Conservation (phyloP, 345 rosid genomes). For the Geranium brycei region DNA sequence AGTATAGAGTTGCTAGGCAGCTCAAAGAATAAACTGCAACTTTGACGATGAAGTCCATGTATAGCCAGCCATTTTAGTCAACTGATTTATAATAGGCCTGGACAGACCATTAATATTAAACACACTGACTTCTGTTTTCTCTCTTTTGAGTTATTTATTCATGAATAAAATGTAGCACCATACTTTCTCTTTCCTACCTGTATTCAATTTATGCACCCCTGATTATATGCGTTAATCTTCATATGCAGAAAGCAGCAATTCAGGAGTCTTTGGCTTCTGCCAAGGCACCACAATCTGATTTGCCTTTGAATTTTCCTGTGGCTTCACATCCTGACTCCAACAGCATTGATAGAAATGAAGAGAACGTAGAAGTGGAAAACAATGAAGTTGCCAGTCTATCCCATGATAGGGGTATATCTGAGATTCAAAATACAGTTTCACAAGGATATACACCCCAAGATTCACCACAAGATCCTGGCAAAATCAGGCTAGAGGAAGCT, state of each 20-base stretch:
- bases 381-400: slow-evolving; percentile 32
- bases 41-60: background rate
- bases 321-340: slow-evolving; percentile 18
- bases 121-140: background rate
- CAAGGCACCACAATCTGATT: slow-evolving; percentile 43
- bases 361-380: slow-evolving; percentile 24
- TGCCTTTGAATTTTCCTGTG: slow-evolving; percentile 28
- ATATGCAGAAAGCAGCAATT: slow-evolving; percentile 35
- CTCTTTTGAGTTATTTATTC: background rate
- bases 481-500: slow-evolving; percentile 42
- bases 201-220: background rate
- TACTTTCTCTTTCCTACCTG: too few relatives aligned
- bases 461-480: slow-evolving; percentile 36
- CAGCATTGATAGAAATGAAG: slow-evolving; percentile 26
- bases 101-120: background rate
- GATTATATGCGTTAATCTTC: background rate
- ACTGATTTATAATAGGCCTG: background rate
- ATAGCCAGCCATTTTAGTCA: background rate
- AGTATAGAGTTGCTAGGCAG: background rate
- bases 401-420: slow-evolving; percentile 21
- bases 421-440: slow-evolving; percentile 16
- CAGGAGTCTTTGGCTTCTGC: slow-evolving; percentile 42
- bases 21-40: background rate
- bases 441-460: slow-evolving; percentile 17
- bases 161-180: background rate